Evolutionary conservation across 345 rosid species (phyloP), one percentile per base, ranked within the genome.

Genomic region (Luvunga scandens): DNA sequence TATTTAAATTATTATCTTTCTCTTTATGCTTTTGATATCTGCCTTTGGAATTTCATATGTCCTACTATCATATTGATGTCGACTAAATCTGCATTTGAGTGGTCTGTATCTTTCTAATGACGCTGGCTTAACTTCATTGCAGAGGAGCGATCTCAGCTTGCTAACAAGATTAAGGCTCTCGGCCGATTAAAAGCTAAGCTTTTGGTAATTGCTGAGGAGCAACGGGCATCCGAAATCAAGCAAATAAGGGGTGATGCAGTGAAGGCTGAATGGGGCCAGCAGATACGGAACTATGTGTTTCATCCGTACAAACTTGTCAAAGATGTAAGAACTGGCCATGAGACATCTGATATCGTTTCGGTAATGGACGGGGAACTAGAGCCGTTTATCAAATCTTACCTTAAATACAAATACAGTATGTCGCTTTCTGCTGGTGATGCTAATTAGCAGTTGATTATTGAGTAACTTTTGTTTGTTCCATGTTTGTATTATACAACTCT

Each of bases 251-350:
- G 99, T 71, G 99, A 96, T 84, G 90, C 81, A 10, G 98, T 93
- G 86, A 92, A 93, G 85, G 99, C 98, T 9, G 98, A 93, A 70
- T 96, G 99, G 99, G 99, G 99, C 42, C 99, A 93, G 81, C 98
- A 93, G 77, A 93, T 93, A 64, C 75, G 97, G 77, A 93, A 96
- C 84, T 93, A 93, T 21, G 99, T 96, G 27, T 93, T 96, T 86
- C 98, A 96, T 86, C 99, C 99, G 0, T 93, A 96, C 86, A 96
- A 96, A 84, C 93, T 96, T 9, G 97, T 96, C 61, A 93, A 96
- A 78, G 99, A 96, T 75, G 92, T 94, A 4, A 82, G 99, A 59
- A 92, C 97, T 9, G 86, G 93, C 33, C 69, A 79, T 0, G 99
- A 92, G 81, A 93, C 99, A 66, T 89, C 97, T 1, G 99, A 93